These are phyloP conservation scores for Calonectria crousiana DNA, from an alignment of 2,329 filamentous ascomycete species.

Conservation along the genomic window DNA sequence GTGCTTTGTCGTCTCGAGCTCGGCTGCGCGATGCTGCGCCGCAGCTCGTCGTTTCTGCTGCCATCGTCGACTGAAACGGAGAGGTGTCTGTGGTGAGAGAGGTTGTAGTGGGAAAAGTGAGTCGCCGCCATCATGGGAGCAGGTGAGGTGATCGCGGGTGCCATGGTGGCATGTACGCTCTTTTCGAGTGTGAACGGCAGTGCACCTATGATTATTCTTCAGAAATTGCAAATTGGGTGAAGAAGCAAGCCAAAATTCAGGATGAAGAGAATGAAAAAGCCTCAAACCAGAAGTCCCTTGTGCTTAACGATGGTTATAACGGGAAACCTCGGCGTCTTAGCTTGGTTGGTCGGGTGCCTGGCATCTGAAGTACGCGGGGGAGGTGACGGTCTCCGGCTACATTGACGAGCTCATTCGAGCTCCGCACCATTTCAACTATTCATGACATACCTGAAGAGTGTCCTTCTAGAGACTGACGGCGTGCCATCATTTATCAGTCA, in stretches of 20 bases:
- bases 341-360: background rate
- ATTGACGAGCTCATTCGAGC: background rate
- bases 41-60: background rate
- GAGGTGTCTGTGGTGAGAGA: background rate
- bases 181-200: background rate
- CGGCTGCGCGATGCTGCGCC: background rate
- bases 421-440: background rate
- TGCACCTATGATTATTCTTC: background rate
- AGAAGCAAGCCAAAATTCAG: too few species aligned
- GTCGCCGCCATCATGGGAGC: background rate
- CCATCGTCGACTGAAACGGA: background rate
- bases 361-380: background rate
- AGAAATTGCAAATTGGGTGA: background rate
- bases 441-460: background rate
- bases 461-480: background rate
- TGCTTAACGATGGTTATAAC: background rate
- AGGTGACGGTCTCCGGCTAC: background rate
- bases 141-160: constrained; percentile 3
- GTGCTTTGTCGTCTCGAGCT: constrained; percentile 1
- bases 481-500: background rate
- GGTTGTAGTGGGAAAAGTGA: constrained; percentile 2
- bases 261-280: background rate
- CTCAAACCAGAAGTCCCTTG: background rate
- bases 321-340: background rate
- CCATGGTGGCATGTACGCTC: background rate